Conservation (phyloP, 352 stramenopile genomes). For the Globisporangium spiculum region DNA sequence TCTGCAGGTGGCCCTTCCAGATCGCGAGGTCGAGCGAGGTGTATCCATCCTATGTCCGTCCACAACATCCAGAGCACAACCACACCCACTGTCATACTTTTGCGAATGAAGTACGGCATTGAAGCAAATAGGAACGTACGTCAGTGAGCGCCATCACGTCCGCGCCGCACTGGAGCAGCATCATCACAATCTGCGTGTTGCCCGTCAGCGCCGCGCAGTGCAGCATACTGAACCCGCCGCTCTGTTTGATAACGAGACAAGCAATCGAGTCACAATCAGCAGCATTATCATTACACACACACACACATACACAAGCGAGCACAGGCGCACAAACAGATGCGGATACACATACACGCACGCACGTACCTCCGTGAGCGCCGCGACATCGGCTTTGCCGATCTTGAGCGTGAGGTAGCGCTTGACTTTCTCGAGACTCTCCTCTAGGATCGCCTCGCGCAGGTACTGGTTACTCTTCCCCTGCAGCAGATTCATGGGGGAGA, state of each 20-base stretch:
- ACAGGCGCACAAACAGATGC: neutral
- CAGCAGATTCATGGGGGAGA: slow-evolving; percentile 70
- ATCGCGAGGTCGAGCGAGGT: slow-evolving; percentile 77
- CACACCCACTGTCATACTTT: slow-evolving; percentile 5
- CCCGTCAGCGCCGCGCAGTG: slow-evolving; percentile 71
- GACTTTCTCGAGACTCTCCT: slow-evolving; percentile 78
- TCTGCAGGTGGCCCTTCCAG: slow-evolving; percentile 79
- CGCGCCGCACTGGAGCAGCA: slow-evolving; percentile 77
- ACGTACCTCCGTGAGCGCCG: slow-evolving; percentile 61
- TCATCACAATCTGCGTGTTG: slow-evolving; percentile 87
- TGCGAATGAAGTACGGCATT: neutral
- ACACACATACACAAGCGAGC: neutral
- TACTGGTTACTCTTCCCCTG: slow-evolving; percentile 87
- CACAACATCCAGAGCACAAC: neutral
- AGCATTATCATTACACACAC: neutral
- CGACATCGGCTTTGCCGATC: slow-evolving; percentile 81
- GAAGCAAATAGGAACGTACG: slow-evolving; percentile 26
- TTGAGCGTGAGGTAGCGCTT: slow-evolving; percentile 79
- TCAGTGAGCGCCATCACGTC: slow-evolving; percentile 77
- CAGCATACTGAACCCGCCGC: slow-evolving; percentile 79
- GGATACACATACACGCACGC: neutral
- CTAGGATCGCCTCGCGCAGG: slow-evolving; percentile 78
- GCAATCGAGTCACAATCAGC: neutral
- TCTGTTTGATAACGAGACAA: slow-evolving; percentile 23
- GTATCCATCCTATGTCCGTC: slow-evolving; percentile 60